Percentiles rank a stretch among this genome's conserved stretches.
These are phyloP conservation scores for Chloranthus sessilifolius DNA, from an alignment of 164 flowering plant species.

Conservation along the genomic window DNA sequence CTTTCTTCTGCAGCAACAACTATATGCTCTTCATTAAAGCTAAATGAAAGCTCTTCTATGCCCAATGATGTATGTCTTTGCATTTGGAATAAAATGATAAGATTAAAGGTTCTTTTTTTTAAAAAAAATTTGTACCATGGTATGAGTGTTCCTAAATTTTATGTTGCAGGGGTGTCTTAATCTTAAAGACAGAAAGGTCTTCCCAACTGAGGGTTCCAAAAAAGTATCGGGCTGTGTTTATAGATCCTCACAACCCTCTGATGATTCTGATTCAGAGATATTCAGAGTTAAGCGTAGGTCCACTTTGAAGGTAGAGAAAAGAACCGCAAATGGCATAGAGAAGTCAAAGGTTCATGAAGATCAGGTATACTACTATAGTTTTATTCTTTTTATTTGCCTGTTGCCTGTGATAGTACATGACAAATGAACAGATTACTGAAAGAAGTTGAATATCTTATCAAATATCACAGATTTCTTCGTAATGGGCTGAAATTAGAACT, in stretches of 20 bases:
- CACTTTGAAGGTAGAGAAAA: slow-evolving; percentile 34
- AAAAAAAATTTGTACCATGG: background rate
- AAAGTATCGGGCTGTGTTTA: slow-evolving; percentile 15
- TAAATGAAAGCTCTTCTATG: slow-evolving; percentile 13
- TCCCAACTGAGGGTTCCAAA: slow-evolving; percentile 21
- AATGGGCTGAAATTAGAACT: too few species aligned
- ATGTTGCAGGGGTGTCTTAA: slow-evolving; percentile 18
- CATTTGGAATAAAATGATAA: background rate
- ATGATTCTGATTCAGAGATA: slow-evolving; percentile 63
- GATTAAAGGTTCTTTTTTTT: background rate
- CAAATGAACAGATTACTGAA: too few species aligned
- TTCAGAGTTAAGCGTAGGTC: slow-evolving; percentile 71
- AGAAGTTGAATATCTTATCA: too few species aligned
- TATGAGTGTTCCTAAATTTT: background rate
- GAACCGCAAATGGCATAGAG: slow-evolving; percentile 16
- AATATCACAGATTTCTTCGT: too few species aligned
- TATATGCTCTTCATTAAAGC: slow-evolving; percentile 18
- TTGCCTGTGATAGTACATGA: too few species aligned
- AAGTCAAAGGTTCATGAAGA: slow-evolving; percentile 25
- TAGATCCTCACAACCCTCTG: slow-evolving; percentile 31
- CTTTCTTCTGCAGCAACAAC: slow-evolving; percentile 32
- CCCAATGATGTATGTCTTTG: slow-evolving; percentile 34
- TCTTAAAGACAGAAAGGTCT: slow-evolving; percentile 8
- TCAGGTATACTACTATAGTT: too few species aligned
- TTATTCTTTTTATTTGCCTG: too few species aligned